Conservation (phyloP, 2,329 filamentous ascomycete species). For the Graphiopsis chlorocephala region DNA sequence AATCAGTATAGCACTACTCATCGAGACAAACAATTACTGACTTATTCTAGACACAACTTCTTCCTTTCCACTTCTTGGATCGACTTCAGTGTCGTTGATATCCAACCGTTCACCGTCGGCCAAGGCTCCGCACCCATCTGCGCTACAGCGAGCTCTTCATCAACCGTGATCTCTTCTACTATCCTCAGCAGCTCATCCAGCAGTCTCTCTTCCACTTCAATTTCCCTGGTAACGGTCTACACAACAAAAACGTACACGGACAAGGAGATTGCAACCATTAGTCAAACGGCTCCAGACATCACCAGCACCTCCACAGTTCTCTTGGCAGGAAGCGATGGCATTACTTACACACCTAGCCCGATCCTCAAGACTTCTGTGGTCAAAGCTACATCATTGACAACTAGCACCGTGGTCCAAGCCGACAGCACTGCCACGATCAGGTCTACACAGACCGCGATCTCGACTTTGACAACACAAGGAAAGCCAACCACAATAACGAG, state of each 20-base stretch:
- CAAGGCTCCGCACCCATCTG: constrained; percentile 31
- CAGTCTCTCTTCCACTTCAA: constrained; percentile 1
- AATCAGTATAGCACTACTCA: background rate
- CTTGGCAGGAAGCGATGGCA: constrained; percentile 32
- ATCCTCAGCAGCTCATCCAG: background rate
- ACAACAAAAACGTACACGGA: constrained; percentile 30
- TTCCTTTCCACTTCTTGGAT: constrained; percentile 43
- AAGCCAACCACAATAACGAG: constrained; percentile 20
- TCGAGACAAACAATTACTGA: background rate
- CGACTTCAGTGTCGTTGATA: constrained; percentile 40
- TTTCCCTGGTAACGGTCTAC: constrained; percentile 27
- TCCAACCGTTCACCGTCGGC: constrained; percentile 38
- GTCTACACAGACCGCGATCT: constrained; percentile 10
- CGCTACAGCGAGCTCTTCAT: background rate
- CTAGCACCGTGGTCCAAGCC: constrained; percentile 16
- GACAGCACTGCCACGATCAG: constrained; percentile 19
- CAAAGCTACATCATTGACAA: constrained; percentile 25
- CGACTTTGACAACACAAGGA: constrained; percentile 16
- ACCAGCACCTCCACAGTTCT: constrained; percentile 25
- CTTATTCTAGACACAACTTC: constrained; percentile 32
- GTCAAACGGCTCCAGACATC: constrained; percentile 30
- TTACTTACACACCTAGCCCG: constrained; percentile 33
- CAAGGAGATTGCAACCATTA: constrained; percentile 27
- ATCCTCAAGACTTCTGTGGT: constrained; percentile 26
- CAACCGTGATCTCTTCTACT: constrained; percentile 8